Evolutionary conservation across 2,329 filamentous ascomycete genomes (phyloP).

Genomic region (Fusarium sp.): DNA sequence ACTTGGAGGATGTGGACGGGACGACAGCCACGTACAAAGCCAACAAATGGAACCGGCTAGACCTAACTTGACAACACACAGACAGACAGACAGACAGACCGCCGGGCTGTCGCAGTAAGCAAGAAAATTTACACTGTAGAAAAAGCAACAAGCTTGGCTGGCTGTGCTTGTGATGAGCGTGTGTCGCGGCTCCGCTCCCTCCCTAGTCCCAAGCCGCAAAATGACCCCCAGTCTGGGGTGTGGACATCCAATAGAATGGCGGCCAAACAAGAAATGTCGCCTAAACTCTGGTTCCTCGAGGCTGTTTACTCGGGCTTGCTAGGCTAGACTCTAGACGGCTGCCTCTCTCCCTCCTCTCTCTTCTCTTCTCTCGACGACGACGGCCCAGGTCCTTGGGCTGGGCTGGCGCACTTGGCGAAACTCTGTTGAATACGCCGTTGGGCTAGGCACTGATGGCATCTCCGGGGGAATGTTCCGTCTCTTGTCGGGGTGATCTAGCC

Average conservation of each 20-base stretch:
- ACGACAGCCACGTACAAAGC: neutral
- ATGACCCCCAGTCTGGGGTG: neutral
- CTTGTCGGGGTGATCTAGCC: neutral
- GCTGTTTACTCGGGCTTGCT: neutral
- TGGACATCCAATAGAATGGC: neutral
- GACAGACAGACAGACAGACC: neutral
- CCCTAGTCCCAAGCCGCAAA: neutral
- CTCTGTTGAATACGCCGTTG: slow-evolving; percentile 8
- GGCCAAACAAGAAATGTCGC: neutral
- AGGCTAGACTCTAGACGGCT: neutral
- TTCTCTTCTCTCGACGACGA: neutral
- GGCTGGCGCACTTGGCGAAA: neutral
- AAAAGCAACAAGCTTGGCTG: neutral
- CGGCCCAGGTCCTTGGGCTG: slow-evolving; percentile 3
- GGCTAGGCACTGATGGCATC: slow-evolving; percentile 25
- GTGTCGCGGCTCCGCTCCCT: slow-evolving; percentile 1
- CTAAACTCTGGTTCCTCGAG: slow-evolving; percentile 2
- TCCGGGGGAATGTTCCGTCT: slow-evolving; percentile 1
- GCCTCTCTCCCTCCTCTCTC: neutral
- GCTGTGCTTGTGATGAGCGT: neutral
- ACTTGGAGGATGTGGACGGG: neutral
- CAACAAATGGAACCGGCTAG: neutral
- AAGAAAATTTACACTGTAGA: neutral
- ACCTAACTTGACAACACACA: neutral
- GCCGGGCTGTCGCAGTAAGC: neutral